These are phyloP conservation scores for Circinella minor DNA, from an alignment of 371 early-diverging fungal species.

Conservation along the genomic window DNA sequence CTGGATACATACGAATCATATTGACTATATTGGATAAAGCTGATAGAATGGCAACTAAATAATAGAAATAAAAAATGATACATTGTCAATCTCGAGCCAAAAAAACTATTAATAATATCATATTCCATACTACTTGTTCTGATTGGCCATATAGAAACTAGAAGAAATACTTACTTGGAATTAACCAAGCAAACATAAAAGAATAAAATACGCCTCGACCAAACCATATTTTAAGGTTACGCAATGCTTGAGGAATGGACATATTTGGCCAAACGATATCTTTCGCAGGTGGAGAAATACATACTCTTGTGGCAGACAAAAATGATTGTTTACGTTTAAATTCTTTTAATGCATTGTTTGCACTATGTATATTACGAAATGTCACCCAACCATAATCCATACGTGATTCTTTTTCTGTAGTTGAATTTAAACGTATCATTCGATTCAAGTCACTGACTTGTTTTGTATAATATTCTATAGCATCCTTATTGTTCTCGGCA, in stretches of 20 bases:
- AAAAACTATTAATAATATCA: neutral
- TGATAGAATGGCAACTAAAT: constrained; percentile 51
- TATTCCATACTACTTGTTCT: neutral
- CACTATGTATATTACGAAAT: constrained; percentile 56
- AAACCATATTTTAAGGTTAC: constrained; percentile 53
- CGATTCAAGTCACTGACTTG: constrained; percentile 51
- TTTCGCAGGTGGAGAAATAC: constrained; percentile 69
- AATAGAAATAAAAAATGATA: neutral
- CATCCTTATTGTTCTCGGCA: constrained; percentile 54
- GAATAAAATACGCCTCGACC: constrained; percentile 59
- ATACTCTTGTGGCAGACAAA: constrained; percentile 18
- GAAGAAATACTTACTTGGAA: constrained; percentile 39
- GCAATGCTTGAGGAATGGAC: constrained; percentile 53
- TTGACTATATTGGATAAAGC: constrained; percentile 61
- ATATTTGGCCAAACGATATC: constrained; percentile 83
- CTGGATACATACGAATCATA: constrained; percentile 55
- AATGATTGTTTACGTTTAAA: constrained; percentile 21
- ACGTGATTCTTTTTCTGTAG: constrained; percentile 32
- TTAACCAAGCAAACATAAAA: constrained; percentile 63
- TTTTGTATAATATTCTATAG: constrained; percentile 72
- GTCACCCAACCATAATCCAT: constrained; percentile 71
- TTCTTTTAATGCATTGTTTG: constrained; percentile 22
- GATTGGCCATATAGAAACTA: neutral
- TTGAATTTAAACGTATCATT: constrained; percentile 49
- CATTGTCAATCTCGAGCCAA: neutral